A percentile compares a stretch with the other conserved stretches of the same genome.
These are phyloP conservation scores for Plasmopara muralis DNA, from an alignment of 352 stramenopile species.

Conservation along the genomic window DNA sequence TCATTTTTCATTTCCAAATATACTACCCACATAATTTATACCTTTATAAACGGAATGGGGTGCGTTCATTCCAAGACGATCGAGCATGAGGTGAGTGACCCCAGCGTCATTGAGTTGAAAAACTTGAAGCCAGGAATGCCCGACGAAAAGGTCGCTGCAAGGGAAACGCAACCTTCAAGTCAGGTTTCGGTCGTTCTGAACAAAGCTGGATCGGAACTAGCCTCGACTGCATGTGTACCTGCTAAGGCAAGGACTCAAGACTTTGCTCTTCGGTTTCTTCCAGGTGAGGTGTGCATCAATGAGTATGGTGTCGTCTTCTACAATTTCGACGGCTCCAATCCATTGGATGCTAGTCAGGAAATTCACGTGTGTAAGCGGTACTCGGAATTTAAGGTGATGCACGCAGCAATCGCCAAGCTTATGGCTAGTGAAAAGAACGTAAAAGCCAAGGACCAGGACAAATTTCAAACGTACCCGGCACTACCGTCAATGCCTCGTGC, in stretches of 20 bases:
- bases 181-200: not conserved
- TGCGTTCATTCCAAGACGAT: slow-evolving; percentile 54
- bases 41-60: slow-evolving; percentile 45
- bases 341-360: slow-evolving; percentile 34
- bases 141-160: slow-evolving; percentile 1
- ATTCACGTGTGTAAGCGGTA: slow-evolving; percentile 58
- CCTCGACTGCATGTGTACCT: slow-evolving; percentile 9
- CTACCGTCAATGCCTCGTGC: slow-evolving; percentile 47
- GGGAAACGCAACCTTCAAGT: not conserved
- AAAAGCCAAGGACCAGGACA: slow-evolving; percentile 29
- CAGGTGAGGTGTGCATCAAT: slow-evolving; percentile 33
- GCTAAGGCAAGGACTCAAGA: slow-evolving; percentile 15
- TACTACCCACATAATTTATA: slow-evolving; percentile 5
- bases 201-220: slow-evolving; percentile 13
- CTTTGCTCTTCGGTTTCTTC: slow-evolving; percentile 32
- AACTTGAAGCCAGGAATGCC: not conserved
- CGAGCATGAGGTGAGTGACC: slow-evolving; percentile 28
- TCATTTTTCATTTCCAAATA: slow-evolving; percentile 19
- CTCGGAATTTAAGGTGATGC: slow-evolving; percentile 69
- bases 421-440: slow-evolving; percentile 59
- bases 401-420: slow-evolving; percentile 40
- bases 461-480: slow-evolving; percentile 55
- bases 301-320: slow-evolving; percentile 57
- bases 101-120: slow-evolving; percentile 3
- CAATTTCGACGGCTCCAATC: slow-evolving; percentile 46